phyloP scores from a whole-genome alignment of 164 flowering plant genomes.

The Brasenia schreberi region DNA sequence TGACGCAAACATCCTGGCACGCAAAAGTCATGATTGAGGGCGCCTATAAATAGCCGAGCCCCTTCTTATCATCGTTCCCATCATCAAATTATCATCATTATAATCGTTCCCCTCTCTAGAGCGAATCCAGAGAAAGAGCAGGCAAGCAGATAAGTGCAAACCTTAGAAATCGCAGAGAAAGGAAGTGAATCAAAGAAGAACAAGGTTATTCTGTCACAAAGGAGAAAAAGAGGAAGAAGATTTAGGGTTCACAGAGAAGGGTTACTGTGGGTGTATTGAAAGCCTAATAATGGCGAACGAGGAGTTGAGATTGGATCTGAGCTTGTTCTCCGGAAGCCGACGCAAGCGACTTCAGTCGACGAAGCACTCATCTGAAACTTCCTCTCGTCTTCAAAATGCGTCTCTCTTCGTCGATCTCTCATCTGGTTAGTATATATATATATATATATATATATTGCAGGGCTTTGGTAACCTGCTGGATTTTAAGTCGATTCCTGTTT shows the following conservation, averaged over 20 bases:
- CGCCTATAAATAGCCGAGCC: background rate
- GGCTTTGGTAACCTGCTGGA: background rate
- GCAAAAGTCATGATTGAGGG: background rate
- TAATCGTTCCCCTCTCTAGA: background rate
- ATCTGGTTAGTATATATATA: background rate
- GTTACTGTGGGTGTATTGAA: conserved; percentile 10
- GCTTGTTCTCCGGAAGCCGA: conserved; percentile 1
- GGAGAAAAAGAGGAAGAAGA: no score
- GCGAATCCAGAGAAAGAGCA: background rate
- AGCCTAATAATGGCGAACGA: conserved; percentile 30
- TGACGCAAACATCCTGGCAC: background rate
- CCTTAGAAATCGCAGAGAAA: background rate
- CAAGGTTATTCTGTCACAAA: no score
- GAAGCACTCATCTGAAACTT: background rate
- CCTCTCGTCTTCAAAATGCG: background rate
- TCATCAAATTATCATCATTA: background rate
- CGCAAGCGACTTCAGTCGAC: background rate
- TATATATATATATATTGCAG: no score
- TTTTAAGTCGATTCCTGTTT: background rate
- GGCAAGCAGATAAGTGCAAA: background rate
- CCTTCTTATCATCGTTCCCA: background rate
- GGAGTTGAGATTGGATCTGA: conserved; percentile 56
- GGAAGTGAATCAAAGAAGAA: background rate
- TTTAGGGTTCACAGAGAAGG: no score
- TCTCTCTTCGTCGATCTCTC: background rate